These are phyloP conservation scores for Apiotrichum siamense DNA, from an alignment of 1,284 basidiomycete genomes.

Conservation along the genomic window DNA sequence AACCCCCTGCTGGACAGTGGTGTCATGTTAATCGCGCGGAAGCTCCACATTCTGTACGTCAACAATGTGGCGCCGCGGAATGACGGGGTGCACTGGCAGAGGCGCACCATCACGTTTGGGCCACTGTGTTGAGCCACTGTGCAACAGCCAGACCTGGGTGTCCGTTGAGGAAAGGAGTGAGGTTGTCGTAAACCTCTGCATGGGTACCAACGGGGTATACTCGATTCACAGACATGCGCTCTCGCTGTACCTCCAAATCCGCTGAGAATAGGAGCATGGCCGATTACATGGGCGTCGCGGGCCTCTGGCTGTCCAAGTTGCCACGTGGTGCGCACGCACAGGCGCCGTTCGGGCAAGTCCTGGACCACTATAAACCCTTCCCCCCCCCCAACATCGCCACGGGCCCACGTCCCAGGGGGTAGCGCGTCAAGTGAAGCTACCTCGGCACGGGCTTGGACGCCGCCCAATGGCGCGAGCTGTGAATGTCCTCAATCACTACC, in stretches of 20 bases:
- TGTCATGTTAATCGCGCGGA: slow-evolving; percentile 1
- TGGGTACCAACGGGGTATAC: slow-evolving; percentile 1
- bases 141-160: neutral
- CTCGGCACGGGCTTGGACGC: neutral
- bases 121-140: neutral
- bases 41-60: no score
- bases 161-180: neutral
- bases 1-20: neutral
- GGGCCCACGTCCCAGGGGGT: neutral
- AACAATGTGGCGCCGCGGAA: slow-evolving; percentile 1
- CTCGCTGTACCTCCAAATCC: neutral
- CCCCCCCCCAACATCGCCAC: neutral
- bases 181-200: neutral
- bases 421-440: neutral
- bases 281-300: neutral
- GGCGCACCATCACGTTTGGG: neutral
- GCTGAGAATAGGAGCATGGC: neutral
- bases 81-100: neutral
- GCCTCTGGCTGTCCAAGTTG: neutral
- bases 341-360: neutral
- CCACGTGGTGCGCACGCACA: neutral
- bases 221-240: neutral
- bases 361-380: no score
- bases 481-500: neutral
- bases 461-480: neutral